Evolutionary conservation across 345 rosid species (phyloP).

Genomic region (Citrus hindsii): DNA sequence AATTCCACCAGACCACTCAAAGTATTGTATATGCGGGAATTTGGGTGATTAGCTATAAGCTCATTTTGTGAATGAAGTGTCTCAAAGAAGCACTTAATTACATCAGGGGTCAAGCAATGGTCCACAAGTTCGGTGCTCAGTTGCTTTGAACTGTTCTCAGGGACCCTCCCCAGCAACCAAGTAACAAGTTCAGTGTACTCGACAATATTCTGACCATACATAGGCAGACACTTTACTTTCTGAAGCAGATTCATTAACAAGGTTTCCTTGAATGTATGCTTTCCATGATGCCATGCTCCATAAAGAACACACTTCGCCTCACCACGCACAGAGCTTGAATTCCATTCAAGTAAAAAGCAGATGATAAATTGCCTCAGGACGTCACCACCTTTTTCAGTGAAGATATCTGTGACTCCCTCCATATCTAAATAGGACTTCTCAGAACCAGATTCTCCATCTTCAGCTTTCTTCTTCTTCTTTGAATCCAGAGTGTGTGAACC

Average conservation of each 20-base stretch:
- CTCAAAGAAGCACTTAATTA: conserved; percentile 77
- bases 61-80: conserved; percentile 92
- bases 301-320: conserved; percentile 88
- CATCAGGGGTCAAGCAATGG: conserved; percentile 75
- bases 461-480: conserved; percentile 92
- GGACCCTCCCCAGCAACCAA: conserved; percentile 73
- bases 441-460: conserved; percentile 77
- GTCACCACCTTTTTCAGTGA: conserved; percentile 64
- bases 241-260: conserved; percentile 63
- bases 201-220: conserved; percentile 93
- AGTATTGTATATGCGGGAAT: conserved; percentile 93
- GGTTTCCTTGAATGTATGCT: conserved; percentile 69
- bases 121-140: conserved; percentile 65
- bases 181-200: conserved; percentile 91
- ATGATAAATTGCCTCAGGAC: conserved; percentile 86
- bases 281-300: conserved; percentile 98
- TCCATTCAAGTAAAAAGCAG: conserved; percentile 93
- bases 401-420: conserved; percentile 80
- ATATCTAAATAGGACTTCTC: conserved; percentile 90
- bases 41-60: conserved; percentile 97
- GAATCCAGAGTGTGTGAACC: conserved; percentile 65
- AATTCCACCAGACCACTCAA: conserved; percentile 92
- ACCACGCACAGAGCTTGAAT: conserved; percentile 84
- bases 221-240: conserved; percentile 67
- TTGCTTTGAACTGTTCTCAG: conserved; percentile 74